Evolutionary conservation across 2,329 filamentous ascomycete species (phyloP), one percentile per base, ranked within the genome.

Genomic region (Fusarium circinatum): DNA sequence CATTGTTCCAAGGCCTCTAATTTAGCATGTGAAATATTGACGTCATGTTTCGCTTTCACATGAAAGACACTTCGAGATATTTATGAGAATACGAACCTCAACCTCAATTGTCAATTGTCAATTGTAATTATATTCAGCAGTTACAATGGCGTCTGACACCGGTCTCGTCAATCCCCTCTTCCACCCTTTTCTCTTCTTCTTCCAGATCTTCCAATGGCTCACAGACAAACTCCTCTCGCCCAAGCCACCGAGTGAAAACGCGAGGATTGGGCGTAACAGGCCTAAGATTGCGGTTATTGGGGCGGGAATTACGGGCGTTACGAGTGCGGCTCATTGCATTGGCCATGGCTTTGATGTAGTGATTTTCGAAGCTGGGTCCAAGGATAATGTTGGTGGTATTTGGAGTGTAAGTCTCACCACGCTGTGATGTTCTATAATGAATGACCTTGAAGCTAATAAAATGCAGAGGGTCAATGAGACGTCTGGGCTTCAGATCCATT

Each of bases 321-420:
- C 93, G 3, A 90, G 93, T 13, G 94, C 94, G 1, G 90, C 93
- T 3, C 94, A 97, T 80, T 95, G 93, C 78, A 90, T 95, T 41
- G 94, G 94, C 4, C 93, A 96, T 89, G 94, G 94, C 49, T 96
- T 96, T 75, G 93, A 96, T 71, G 92, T 94, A 12, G 87, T 89
- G 26, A 89, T 97, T 44, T 97, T 97, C 74, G 94, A 97, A 79
- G 89, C 90, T 13, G 92, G 92, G 3, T 82, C 86, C 8, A 85
- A 90, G 71, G 87, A 93, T 22, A 86, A 89, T 30, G 81, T 97
- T 0, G 93, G 93, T 22, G 94, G 94, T 0, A 96, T 96, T 39
- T 96, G 94, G 93, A 94, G 90, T 78, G 91, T 93, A 83, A 80
- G 89, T 80, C 32, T 17, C 2, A 11, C 22, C 20, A 3, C 8